Evolutionary conservation across 2,329 filamentous ascomycete genomes (phyloP).

Genomic region (Colletotrichum chrysophilum): DNA sequence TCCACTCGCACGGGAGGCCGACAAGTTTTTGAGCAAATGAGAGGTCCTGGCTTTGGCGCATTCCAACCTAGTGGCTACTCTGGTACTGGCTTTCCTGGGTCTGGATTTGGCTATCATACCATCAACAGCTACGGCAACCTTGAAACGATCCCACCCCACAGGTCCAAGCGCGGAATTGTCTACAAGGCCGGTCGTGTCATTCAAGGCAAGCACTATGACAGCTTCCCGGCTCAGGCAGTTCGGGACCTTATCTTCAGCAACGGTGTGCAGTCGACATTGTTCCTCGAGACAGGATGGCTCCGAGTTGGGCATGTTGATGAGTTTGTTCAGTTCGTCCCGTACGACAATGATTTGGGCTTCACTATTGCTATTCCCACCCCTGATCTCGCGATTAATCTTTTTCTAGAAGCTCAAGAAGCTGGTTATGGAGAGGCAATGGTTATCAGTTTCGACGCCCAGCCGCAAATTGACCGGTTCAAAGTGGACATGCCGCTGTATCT

Average conservation of each 20-base stretch:
- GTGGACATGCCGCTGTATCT: not conserved
- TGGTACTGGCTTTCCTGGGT: not conserved
- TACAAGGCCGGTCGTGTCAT: not conserved
- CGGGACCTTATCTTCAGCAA: not conserved
- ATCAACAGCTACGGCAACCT: not conserved
- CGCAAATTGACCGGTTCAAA: not conserved
- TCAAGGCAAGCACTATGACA: not conserved
- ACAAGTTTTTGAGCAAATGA: not conserved
- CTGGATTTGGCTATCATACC: not conserved
- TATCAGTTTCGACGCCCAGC: not conserved
- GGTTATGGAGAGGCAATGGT: not conserved
- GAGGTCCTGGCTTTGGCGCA: not conserved
- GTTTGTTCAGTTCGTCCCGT: not conserved
- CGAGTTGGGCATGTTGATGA: not conserved
- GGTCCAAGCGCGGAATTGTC: not conserved
- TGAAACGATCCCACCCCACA: not conserved
- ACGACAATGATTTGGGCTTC: not conserved
- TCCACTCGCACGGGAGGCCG: not conserved
- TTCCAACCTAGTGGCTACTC: not conserved
- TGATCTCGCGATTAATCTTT: not conserved
- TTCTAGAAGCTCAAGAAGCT: not conserved
- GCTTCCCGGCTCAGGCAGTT: not conserved
- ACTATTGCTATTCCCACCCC: not conserved
- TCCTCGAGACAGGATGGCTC: not conserved
- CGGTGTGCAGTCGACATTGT: not conserved